Base-by-base conservation (phyloP, 352 stramenopile species). In the Phytophthora podocarpi region DNA sequence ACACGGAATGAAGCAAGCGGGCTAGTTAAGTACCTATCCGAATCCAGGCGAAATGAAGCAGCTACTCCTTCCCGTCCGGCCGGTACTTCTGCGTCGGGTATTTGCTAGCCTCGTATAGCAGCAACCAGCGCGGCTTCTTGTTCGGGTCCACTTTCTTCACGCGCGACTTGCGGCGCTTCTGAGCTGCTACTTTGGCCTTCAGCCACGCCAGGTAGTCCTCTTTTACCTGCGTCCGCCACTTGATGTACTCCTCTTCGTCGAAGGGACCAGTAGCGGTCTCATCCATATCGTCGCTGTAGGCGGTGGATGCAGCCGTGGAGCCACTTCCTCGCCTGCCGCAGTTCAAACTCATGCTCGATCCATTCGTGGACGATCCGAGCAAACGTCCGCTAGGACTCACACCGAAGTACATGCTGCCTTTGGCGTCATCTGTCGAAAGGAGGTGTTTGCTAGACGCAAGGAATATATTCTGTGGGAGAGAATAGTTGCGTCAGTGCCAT, bases 131-230 rank as follows among this genome's bases (percentile, higher is more conserved):
- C 9, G 80, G 80, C 43, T 89, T 90, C 58, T 88, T 83, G 23
- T 70, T 75, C 2, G 64, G 37, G 0, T 89, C 77, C 2, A 41
- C 55, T 42, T 88, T 89, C 41, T 82, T 82, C 28, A 66, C 40
- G 16, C 70, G 62, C 20, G 61, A 57, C 11, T 79, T 80, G 11
- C 75, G 78, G 32, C 59, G 66, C 48, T 80, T 79, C 50, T 74
- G 80, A 30, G 61, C 61, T 50, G 80, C 80, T 5, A 90, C 55
- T 53, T 89, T 89, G 42, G 77, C 76, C 32, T 76, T 80, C 35
- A 90, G 52, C 82, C 82, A 90, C 45, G 72, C 77, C 34, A 92
- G 40, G 48, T 92, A 92, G 64, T 92, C 79, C 13, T 84, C 77
- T 64, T 92, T 88, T 31, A 89, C 73, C 59, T 88, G 46, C 4